phyloP scores from a whole-genome alignment of 2,329 filamentous ascomycete species.

The Penicillium sp. region DNA sequence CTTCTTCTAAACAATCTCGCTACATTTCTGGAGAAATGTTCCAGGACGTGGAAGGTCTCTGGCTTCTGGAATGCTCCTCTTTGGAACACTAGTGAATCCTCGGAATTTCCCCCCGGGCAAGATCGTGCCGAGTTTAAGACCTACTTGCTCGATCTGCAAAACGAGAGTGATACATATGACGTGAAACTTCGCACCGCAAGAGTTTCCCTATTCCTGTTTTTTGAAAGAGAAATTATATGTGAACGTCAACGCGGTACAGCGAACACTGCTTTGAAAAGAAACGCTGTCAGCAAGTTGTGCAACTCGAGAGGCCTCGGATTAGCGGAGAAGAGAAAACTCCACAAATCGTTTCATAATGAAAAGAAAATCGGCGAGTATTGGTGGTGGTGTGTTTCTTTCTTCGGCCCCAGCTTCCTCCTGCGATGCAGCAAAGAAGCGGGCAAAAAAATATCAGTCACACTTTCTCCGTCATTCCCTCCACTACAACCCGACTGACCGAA shows the following conservation, averaged over 20 bases:
- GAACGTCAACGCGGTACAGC: background rate
- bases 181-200: too few species aligned
- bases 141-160: background rate
- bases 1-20: background rate
- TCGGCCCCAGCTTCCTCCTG: constrained; percentile 6
- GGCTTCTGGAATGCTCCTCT: background rate
- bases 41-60: background rate
- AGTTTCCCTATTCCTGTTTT: too few species aligned
- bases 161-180: background rate
- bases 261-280: constrained; percentile 2
- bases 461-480: background rate
- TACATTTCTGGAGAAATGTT: background rate
- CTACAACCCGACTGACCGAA: background rate
- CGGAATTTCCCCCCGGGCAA: background rate
- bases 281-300: background rate
- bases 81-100: background rate
- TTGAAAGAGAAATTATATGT: too few species aligned
- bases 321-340: background rate
- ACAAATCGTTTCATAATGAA: constrained; percentile 4
- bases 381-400: constrained; percentile 5
- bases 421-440: constrained; percentile 4
- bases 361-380: constrained; percentile 5
- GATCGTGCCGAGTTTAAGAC: background rate
- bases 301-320: background rate
- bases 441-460: constrained; percentile 4